phyloP scores from a whole-genome alignment of 2,329 filamentous ascomycete species.

The Tympanopsis confertula region DNA sequence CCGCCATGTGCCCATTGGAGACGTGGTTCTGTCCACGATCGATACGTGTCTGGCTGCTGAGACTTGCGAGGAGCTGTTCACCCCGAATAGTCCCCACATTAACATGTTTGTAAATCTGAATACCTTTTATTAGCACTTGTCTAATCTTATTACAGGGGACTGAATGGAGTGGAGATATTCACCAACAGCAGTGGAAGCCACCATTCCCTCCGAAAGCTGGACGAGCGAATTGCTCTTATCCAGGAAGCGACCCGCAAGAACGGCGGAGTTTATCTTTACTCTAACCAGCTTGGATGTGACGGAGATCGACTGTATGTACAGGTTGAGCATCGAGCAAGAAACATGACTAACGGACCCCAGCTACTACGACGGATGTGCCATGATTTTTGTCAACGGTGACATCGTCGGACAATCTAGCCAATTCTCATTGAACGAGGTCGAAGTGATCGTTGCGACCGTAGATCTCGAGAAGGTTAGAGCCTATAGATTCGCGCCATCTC shows the following conservation, averaged over 20 bases:
- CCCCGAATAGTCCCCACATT: slow-evolving; percentile 6
- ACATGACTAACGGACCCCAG: no score
- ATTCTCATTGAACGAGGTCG: slow-evolving; percentile 53
- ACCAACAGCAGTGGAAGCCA: slow-evolving; percentile 62
- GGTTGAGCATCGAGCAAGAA: no score
- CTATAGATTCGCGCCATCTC: slow-evolving; percentile 41
- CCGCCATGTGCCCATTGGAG: slow-evolving; percentile 19
- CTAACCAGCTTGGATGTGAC: slow-evolving; percentile 51
- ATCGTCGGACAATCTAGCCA: slow-evolving; percentile 56
- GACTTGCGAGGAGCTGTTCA: slow-evolving; percentile 25
- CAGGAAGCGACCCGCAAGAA: slow-evolving; percentile 44
- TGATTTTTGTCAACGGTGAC: slow-evolving; percentile 50
- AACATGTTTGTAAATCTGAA: neutral
- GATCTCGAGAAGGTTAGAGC: slow-evolving; percentile 62
- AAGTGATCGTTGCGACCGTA: slow-evolving; percentile 54
- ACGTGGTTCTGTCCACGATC: slow-evolving; percentile 21
- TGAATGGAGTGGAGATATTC: slow-evolving; percentile 62
- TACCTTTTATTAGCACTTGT: neutral
- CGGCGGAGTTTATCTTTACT: slow-evolving; percentile 37
- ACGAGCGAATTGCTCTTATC: slow-evolving; percentile 52
- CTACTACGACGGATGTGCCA: slow-evolving; percentile 47
- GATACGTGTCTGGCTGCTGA: slow-evolving; percentile 27
- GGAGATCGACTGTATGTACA: slow-evolving; percentile 38
- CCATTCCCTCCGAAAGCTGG: slow-evolving; percentile 46
- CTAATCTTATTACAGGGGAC: slow-evolving; percentile 45